Conservation (phyloP, 257 asterid species). For the Buddleja alternifolia region DNA sequence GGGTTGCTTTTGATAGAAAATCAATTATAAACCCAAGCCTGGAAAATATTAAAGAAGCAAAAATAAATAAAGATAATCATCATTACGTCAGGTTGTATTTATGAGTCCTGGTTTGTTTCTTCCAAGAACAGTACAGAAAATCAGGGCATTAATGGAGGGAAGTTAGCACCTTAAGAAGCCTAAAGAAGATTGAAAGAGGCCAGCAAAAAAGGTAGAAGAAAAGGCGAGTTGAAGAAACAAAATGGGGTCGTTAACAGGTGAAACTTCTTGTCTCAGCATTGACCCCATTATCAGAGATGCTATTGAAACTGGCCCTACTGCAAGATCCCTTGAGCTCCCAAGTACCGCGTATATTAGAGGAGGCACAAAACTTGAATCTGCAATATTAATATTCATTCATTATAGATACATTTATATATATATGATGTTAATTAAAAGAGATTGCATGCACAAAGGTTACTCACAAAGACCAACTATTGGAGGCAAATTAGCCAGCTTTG, state of each 20-base stretch:
- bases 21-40: slow-evolving; percentile 89
- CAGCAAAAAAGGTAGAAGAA: slow-evolving; percentile 85
- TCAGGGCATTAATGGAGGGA: slow-evolving; percentile 5
- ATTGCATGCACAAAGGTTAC: slow-evolving; percentile 24
- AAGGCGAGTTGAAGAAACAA: slow-evolving; percentile 85
- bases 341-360: slow-evolving; percentile 81
- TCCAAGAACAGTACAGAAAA: not conserved
- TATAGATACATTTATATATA: not conserved
- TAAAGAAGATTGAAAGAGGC: slow-evolving; percentile 76
- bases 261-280: slow-evolving; percentile 74
- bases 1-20: slow-evolving; percentile 84
- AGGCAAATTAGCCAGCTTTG: slow-evolving; percentile 88
- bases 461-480: slow-evolving; percentile 90
- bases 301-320: slow-evolving; percentile 87
- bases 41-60: not conserved
- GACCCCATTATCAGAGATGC: slow-evolving; percentile 83
- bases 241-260: slow-evolving; percentile 58
- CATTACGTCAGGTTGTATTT: slow-evolving; percentile 14
- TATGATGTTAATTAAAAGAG: not conserved
- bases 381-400: not conserved
- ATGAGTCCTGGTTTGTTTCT: slow-evolving; percentile 13
- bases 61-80: not conserved
- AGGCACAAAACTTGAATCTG: slow-evolving; percentile 94
- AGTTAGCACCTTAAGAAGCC: slow-evolving; percentile 64
- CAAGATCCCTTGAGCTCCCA: slow-evolving; percentile 93